Percentiles rank a stretch among this genome's conserved stretches.
These are phyloP conservation scores for Rhizopus sp. DNA, from an alignment of 371 early-diverging fungal genomes.

Conservation along the genomic window DNA sequence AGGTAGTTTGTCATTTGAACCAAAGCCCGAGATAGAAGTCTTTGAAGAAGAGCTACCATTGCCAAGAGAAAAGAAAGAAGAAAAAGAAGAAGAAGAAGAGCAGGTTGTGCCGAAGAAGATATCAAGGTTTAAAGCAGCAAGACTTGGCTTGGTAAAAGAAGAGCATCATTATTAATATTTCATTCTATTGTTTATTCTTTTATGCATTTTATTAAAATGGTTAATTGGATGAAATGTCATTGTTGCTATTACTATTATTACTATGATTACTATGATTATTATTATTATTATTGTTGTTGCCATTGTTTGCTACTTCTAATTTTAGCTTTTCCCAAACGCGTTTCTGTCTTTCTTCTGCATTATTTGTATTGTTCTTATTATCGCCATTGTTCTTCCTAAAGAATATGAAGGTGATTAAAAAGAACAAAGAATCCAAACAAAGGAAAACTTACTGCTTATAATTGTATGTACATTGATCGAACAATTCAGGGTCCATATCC, in stretches of 20 bases:
- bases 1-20: constrained; percentile 41
- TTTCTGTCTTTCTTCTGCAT: neutral
- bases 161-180: neutral
- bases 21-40: constrained; percentile 46
- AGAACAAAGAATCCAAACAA: neutral
- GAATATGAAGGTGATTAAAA: too few relatives aligned
- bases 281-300: too few relatives aligned
- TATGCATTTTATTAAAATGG: too few relatives aligned
- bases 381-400: too few relatives aligned
- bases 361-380: neutral
- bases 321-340: constrained; percentile 3
- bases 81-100: constrained; percentile 8
- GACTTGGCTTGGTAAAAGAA: constrained; percentile 23
- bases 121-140: constrained; percentile 52
- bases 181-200: too few relatives aligned
- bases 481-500: constrained; percentile 88
- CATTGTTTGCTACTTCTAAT: constrained; percentile 7
- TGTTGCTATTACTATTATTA: too few relatives aligned
- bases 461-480: constrained; percentile 76
- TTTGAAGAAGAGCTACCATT: constrained; percentile 50
- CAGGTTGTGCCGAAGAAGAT: constrained; percentile 37
- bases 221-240: too few relatives aligned
- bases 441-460: constrained; percentile 11
- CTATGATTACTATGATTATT: too few relatives aligned
- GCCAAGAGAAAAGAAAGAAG: constrained; percentile 25